Conservation (phyloP, 768 basidiomycete genomes). For the Hericium rajendrae region DNA sequence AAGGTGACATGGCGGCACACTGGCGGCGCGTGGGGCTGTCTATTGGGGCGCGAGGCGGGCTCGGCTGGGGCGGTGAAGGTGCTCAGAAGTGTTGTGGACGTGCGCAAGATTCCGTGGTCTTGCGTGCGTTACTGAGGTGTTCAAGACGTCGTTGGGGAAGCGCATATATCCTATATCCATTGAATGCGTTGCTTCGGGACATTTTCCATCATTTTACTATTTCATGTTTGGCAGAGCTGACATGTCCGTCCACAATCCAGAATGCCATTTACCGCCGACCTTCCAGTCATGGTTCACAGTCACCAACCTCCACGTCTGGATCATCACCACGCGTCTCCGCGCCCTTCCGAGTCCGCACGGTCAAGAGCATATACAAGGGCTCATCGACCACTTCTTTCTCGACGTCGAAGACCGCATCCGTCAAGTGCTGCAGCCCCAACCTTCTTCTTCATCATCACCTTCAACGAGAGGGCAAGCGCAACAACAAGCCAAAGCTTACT, state of each 20-base stretch:
- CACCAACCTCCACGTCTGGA: constrained; percentile 87
- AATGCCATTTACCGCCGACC: constrained; percentile 78
- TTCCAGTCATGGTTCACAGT: constrained; percentile 97
- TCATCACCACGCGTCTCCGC: constrained; percentile 81
- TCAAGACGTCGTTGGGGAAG: no score
- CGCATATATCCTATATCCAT: no score
- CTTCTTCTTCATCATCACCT: constrained; percentile 8
- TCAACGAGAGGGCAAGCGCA: constrained; percentile 7
- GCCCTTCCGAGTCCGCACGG: constrained; percentile 65
- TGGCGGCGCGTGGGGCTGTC: no score
- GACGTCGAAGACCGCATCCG: constrained; percentile 89
- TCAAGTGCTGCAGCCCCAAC: constrained; percentile 36
- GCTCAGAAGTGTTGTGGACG: no score
- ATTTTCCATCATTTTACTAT: no score
- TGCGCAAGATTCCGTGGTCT: no score
- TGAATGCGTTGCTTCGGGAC: not conserved
- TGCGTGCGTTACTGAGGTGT: no score
- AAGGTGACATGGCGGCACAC: no score
- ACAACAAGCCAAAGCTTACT: constrained; percentile 18
- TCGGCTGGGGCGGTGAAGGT: no score
- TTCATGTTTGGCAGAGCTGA: no score
- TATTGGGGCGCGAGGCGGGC: no score
- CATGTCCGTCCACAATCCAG: constrained; percentile 28
- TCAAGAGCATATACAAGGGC: constrained; percentile 60
- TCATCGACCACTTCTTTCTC: constrained; percentile 93